A percentile compares a stretch with the other conserved stretches of the same genome.
These are phyloP conservation scores for Sinapis alba DNA, from an alignment of 441 rosid genomes.

Conservation along the genomic window DNA sequence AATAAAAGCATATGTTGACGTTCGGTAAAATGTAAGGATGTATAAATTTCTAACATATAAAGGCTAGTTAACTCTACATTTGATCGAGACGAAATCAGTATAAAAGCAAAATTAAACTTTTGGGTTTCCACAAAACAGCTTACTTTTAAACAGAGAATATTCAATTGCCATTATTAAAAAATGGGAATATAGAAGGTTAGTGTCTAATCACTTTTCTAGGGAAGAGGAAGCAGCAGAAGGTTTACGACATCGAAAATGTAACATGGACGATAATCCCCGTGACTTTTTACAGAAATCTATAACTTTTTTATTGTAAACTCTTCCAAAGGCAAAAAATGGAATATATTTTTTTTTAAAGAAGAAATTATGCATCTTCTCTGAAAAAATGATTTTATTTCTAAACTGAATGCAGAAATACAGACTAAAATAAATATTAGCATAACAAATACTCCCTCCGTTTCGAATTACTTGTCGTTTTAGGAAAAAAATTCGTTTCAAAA, in stretches of 20 bases:
- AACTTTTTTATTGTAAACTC: background rate
- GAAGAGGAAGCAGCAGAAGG: conserved; percentile 37
- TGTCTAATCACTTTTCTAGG: conserved; percentile 32
- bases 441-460: too few species aligned
- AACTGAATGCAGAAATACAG: background rate
- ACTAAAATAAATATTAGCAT: background rate
- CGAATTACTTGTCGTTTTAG: too few species aligned
- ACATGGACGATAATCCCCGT: conserved; percentile 32
- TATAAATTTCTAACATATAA: background rate
- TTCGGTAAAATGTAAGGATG: too few species aligned
- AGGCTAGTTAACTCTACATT: background rate
- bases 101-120: background rate
- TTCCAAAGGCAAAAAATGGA: background rate
- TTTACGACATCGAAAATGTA: conserved; percentile 30
- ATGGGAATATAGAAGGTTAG: conserved; percentile 29
- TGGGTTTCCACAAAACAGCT: background rate
- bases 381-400: background rate
- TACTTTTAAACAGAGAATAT: conserved; percentile 15
- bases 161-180: conserved; percentile 9
- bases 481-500: too few species aligned
- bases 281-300: conserved; percentile 8
- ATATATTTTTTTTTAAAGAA: too few species aligned
- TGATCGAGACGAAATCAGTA: background rate
- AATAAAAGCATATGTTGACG: background rate
- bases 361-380: too few species aligned